Percentiles rank a stretch among this genome's conserved stretches.
Evolutionary conservation across 495 filamentous ascomycete genomes (phyloP).

Genomic region (Aspergillus panamensis): DNA sequence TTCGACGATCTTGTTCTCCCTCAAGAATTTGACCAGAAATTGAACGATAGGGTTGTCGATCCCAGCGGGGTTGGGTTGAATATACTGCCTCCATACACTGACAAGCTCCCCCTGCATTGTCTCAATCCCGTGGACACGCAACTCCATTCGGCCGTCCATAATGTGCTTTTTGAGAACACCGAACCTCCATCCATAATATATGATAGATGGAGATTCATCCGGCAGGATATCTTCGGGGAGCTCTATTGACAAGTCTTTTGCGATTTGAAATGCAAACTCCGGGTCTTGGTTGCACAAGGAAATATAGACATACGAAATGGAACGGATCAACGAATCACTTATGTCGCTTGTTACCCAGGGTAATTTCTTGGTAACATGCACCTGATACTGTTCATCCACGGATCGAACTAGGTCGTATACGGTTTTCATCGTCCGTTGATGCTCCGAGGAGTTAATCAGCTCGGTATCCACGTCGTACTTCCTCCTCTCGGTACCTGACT

Average conservation of each 20-base stretch:
- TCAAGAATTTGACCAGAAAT: constrained; percentile 63
- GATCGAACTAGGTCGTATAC: constrained; percentile 30
- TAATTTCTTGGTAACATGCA: constrained; percentile 38
- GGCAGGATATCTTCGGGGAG: constrained; percentile 33
- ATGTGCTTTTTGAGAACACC: constrained; percentile 65
- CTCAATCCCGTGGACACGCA: constrained; percentile 70
- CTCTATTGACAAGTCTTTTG: constrained; percentile 36
- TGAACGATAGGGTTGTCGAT: constrained; percentile 52
- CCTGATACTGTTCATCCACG: constrained; percentile 35
- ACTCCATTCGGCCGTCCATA: constrained; percentile 81
- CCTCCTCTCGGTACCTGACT: constrained; percentile 25
- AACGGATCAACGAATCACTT: constrained; percentile 31
- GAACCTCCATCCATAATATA: constrained; percentile 68
- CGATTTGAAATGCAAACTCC: constrained; percentile 29
- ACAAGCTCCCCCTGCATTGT: constrained; percentile 72
- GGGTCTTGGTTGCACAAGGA: constrained; percentile 23
- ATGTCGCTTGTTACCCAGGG: constrained; percentile 37
- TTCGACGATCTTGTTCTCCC: constrained; percentile 63
- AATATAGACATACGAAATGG: constrained; percentile 27
- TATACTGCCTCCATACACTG: constrained; percentile 52
- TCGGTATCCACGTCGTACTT: constrained; percentile 18
- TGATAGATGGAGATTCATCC: constrained; percentile 37
- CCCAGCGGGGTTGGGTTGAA: constrained; percentile 36
- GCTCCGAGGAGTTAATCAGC: constrained; percentile 17
- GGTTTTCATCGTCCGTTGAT: constrained; percentile 17